Evolutionary conservation across 306 rosid species (phyloP).

Genomic region (Vigna angularis): DNA sequence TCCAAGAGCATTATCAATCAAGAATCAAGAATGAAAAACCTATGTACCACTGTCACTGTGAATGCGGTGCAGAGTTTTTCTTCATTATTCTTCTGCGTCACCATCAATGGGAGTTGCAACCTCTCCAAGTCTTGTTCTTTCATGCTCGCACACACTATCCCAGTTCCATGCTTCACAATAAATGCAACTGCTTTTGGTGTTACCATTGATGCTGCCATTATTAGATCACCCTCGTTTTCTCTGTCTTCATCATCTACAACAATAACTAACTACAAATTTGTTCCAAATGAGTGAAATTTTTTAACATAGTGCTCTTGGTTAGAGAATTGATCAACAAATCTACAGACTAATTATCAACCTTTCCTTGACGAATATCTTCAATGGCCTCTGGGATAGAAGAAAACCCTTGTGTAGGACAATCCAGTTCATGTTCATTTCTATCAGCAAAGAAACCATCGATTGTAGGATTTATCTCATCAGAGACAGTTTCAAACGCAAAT

Average conservation of each 20-base stretch:
- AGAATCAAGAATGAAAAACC: background rate
- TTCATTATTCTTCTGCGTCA: constrained; percentile 44
- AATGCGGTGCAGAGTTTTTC: constrained; percentile 53
- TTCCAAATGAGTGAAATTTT: background rate
- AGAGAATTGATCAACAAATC: background rate
- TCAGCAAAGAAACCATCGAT: constrained; percentile 39
- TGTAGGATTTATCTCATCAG: constrained; percentile 41
- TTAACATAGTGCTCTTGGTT: background rate
- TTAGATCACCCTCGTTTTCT: constrained; percentile 55
- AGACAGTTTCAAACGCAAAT: constrained; percentile 49
- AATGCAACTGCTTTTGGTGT: constrained; percentile 50
- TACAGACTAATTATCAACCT: constrained; percentile 38
- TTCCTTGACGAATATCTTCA: constrained; percentile 51
- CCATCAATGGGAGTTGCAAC: constrained; percentile 52
- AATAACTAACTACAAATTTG: constrained; percentile 49
- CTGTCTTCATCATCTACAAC: constrained; percentile 56
- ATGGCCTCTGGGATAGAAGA: constrained; percentile 51
- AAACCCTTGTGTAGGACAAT: constrained; percentile 42
- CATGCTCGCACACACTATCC: constrained; percentile 58
- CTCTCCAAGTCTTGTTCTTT: constrained; percentile 48
- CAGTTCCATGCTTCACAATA: constrained; percentile 51
- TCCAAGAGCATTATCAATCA: background rate
- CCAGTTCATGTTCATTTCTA: constrained; percentile 46
- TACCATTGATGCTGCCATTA: constrained; percentile 52
- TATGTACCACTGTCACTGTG: constrained; percentile 49